Evolutionary conservation across 805 yeast genomes (phyloP).

Genomic region (Metschnikowia lochheadii): DNA sequence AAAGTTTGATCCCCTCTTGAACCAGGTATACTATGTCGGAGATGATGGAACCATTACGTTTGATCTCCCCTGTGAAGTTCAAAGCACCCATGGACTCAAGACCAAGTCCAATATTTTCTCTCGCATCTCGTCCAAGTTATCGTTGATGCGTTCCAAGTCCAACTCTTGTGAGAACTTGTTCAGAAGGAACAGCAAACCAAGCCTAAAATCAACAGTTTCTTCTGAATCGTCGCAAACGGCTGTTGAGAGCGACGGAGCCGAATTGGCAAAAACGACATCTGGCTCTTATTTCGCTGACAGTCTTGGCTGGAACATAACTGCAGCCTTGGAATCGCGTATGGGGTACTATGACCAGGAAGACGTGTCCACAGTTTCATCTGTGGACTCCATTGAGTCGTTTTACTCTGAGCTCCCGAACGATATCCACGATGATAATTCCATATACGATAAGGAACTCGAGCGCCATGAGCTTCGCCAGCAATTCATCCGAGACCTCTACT

Average conservation of each 20-base stretch:
- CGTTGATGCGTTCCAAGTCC: conserved; percentile 10
- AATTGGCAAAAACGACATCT: neutral
- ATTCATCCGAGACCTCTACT: conserved; percentile 31
- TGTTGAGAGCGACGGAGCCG: neutral
- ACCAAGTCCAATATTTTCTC: conserved; percentile 7
- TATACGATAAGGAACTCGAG: conserved; percentile 29
- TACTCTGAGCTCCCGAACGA: conserved; percentile 17
- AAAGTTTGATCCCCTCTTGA: conserved; percentile 14
- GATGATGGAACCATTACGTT: conserved; percentile 15
- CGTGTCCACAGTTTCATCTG: conserved; percentile 18
- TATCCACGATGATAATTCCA: conserved; percentile 15
- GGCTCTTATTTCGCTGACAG: neutral
- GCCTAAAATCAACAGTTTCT: neutral
- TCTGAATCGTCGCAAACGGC: neutral
- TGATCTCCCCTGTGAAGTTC: conserved; percentile 19
- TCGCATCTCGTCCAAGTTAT: conserved; percentile 11
- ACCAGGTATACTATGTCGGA: conserved; percentile 15
- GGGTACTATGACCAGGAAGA: conserved; percentile 17
- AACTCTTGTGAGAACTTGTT: neutral
- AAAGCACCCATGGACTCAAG: neutral
- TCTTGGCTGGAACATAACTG: neutral
- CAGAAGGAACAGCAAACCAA: neutral
- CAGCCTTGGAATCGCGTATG: conserved; percentile 14
- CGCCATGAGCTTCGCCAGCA: conserved; percentile 37
- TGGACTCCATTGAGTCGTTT: conserved; percentile 24